A percentile compares a stretch with the other conserved stretches of the same genome.
Evolutionary conservation across 176 grass and related monocot species (phyloP).

Genomic region (Eleusine coracana): DNA sequence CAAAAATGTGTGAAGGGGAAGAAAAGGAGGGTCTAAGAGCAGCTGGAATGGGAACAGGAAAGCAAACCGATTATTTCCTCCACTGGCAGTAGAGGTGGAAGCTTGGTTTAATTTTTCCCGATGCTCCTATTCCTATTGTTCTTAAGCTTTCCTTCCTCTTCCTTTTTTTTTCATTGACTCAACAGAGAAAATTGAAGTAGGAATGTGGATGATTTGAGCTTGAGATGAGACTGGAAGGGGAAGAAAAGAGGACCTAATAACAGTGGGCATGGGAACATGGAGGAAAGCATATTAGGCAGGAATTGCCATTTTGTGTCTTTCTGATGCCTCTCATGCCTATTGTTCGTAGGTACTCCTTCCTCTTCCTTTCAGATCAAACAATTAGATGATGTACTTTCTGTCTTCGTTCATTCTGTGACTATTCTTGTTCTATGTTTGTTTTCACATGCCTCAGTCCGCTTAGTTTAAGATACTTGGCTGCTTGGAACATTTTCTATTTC

Average conservation of each 20-base stretch:
- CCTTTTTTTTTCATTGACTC: background rate
- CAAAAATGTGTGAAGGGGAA: background rate
- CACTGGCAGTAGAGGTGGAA: background rate
- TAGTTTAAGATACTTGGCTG: conserved; percentile 1
- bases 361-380: background rate
- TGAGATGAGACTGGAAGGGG: background rate
- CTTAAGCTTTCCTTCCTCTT: conserved; percentile 36
- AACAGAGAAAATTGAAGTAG: background rate
- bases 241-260: conserved; percentile 31
- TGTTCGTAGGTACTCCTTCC: conserved; percentile 22
- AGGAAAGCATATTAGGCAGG: conserved; percentile 11
- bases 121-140: conserved; percentile 38
- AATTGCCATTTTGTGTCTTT: conserved; percentile 11
- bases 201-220: conserved; percentile 13
- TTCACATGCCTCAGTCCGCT: background rate
- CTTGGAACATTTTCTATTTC: background rate
- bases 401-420: background rate
- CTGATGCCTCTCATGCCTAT: conserved; percentile 37
- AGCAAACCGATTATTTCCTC: background rate
- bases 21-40: conserved; percentile 3
- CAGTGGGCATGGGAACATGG: conserved; percentile 23
- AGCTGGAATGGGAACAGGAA: conserved; percentile 14
- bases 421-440: background rate
- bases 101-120: conserved; percentile 29
- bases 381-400: background rate